Conservation (phyloP, 768 basidiomycete species). For the Amanita molliuscula region DNA sequence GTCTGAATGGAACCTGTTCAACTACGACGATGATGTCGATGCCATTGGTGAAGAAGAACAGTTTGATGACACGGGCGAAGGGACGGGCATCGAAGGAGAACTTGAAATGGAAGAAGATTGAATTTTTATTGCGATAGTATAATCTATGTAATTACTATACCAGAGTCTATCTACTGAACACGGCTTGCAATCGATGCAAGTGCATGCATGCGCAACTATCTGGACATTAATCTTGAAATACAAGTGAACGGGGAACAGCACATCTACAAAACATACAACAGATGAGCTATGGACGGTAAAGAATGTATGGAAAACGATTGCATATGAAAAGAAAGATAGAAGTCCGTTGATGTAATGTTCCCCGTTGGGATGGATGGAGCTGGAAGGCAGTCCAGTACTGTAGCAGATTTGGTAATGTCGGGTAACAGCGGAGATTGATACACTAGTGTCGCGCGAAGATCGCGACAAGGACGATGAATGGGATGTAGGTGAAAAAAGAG, state of each 20-base stretch:
- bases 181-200: background rate
- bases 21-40: slow-evolving; percentile 27
- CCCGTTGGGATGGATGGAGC: background rate
- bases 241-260: background rate
- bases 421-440: background rate
- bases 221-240: background rate
- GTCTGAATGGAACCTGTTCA: slow-evolving; percentile 11
- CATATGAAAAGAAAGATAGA: slow-evolving; percentile 1
- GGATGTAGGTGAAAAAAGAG: slow-evolving; percentile 67
- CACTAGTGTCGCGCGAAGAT: slow-evolving; percentile 36
- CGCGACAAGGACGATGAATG: slow-evolving; percentile 66
- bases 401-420: background rate
- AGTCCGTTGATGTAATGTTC: background rate
- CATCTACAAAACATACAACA: slow-evolving; percentile 5
- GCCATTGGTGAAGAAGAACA: slow-evolving; percentile 39
- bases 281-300: slow-evolving; percentile 2
- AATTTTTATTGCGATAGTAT: slow-evolving; percentile 2
- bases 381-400: background rate
- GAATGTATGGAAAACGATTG: slow-evolving; percentile 5
- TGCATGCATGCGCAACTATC: background rate
- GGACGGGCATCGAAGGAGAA: slow-evolving; percentile 59
- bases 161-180: background rate
- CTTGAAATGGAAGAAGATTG: slow-evolving; percentile 57
- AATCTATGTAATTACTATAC: background rate
- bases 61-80: slow-evolving; percentile 60